Evolutionary conservation across 1,284 basidiomycete genomes (phyloP), one percentile per base, ranked within the genome.

Genomic region (Cutaneotrichosporon dermatis): DNA sequence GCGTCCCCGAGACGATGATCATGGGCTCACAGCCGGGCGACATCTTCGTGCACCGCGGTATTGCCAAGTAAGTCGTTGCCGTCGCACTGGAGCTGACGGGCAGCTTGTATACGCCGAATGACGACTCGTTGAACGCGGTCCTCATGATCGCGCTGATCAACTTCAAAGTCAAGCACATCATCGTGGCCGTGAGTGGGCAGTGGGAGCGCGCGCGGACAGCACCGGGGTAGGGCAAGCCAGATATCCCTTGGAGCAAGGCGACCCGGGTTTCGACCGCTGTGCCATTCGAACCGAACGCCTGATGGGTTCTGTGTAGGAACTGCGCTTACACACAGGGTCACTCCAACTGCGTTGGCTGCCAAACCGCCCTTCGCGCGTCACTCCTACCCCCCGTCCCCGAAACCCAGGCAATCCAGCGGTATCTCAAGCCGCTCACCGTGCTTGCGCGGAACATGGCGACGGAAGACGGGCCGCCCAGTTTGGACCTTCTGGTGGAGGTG

Each of bases 1-100:
- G 76, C 44, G 76, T 77, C 15, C 73, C 76, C n/a, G 74, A 77
- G 58, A 74, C 74, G n/a, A 74, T 71, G 6, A 70, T 77, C 55
- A 63, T 77, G 66, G 72, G 72, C 11, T 73, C 70, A 59, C 62
- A 69, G 41, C 76, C 76, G 2, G 76, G 76, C 34, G 76, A 76
- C 57, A 72, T 77, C 56, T 77, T 76, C 52, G 69, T 72, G 13
- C 71, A 75, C 51, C 70, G 74, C 9, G 75, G 75, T 41, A 72
- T 77, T 36, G 76, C 73, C 15, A 76, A 77, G 25, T 25, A 25
- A 25, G 25, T 25, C 25, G 25, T 25, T 25, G 25, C 25, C 25
- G 25, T 25, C 25, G 25, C 25, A 25, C 25, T 25, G 25, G 25
- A 25, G 25, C 25, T 25, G 25, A 25, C 25, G 25, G 25, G 25